Evolutionary conservation across 345 rosid species (phyloP).

Genomic region (Rhodamnia argentea): DNA sequence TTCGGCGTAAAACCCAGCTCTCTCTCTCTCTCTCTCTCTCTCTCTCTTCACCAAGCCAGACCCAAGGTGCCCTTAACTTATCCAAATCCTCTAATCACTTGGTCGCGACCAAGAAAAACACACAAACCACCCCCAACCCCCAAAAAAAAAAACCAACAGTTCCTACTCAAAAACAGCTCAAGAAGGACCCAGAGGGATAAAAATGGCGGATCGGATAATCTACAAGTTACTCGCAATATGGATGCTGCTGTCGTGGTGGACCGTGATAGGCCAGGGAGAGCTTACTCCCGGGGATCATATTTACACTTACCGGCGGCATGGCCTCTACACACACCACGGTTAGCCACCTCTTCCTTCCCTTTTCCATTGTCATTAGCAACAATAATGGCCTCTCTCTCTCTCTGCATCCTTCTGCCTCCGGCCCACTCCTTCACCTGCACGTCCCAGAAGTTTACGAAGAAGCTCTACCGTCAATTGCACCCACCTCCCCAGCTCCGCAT

Average conservation of each 20-base stretch:
- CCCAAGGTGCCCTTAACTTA: too few relatives aligned
- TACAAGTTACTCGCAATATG: neutral
- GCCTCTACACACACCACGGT: neutral
- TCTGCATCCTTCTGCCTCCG: slow-evolving; percentile 4
- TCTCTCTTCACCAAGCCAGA: too few relatives aligned
- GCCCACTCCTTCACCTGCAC: slow-evolving; percentile 43
- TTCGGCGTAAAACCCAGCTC: too few relatives aligned
- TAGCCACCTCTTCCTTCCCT: neutral
- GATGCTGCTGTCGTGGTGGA: neutral
- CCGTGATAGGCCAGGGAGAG: neutral
- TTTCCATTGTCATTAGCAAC: neutral
- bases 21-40: too few relatives aligned
- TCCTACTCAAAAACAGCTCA: neutral
- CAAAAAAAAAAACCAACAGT: too few relatives aligned
- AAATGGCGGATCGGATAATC: neutral
- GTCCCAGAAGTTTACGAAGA: slow-evolving; percentile 31
- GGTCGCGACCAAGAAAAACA: too few relatives aligned
- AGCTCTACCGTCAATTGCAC: slow-evolving; percentile 37
- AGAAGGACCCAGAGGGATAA: neutral
- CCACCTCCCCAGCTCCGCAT: slow-evolving; percentile 44
- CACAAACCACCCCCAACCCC: too few relatives aligned
- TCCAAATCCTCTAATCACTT: too few relatives aligned
- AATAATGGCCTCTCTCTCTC: neutral
- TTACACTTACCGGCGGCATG: neutral
- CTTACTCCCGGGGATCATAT: neutral